These are phyloP conservation scores for Pseudogymnoascus sp. DNA, from an alignment of 2,329 filamentous ascomycete species.

Conservation along the genomic window DNA sequence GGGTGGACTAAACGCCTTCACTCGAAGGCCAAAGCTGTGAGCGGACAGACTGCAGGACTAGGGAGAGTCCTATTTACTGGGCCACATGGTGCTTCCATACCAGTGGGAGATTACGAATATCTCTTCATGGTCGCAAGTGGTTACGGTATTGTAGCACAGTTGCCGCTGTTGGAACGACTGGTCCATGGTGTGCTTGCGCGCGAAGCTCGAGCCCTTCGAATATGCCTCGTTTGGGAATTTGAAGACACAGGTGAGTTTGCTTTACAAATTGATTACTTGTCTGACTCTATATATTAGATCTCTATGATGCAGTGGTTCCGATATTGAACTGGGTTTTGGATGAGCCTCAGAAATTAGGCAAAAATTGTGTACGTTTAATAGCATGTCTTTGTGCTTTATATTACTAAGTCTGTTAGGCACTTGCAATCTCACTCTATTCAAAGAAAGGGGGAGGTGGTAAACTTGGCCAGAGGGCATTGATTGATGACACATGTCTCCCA, in stretches of 20 bases:
- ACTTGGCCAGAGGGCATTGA: constrained; percentile 14
- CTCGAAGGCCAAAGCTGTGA: not conserved
- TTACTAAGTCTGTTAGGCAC: constrained; percentile 15
- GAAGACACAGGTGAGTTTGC: constrained; percentile 14
- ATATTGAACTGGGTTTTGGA: constrained; percentile 15
- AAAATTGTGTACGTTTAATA: constrained; percentile 15
- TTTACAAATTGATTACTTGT: constrained; percentile 1
- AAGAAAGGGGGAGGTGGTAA: not conserved
- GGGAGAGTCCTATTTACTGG: constrained; percentile 16
- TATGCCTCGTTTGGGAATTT: constrained; percentile 16
- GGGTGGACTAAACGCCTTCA: constrained; percentile 16
- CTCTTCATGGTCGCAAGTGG: constrained; percentile 18
- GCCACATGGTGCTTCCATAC: constrained; percentile 12
- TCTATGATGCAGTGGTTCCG: constrained; percentile 16
- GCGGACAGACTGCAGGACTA: constrained; percentile 9
- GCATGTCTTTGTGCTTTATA: not conserved
- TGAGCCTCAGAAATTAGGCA: constrained; percentile 15
- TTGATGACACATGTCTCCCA: constrained; percentile 12
- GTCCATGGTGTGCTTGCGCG: constrained; percentile 14
- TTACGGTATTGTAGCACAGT: constrained; percentile 13
- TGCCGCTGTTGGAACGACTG: constrained; percentile 12
- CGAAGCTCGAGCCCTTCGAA: constrained; percentile 16
- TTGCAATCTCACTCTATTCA: constrained; percentile 16
- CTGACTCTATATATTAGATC: constrained; percentile 13
- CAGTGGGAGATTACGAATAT: constrained; percentile 15